A percentile compares a stretch with the other conserved stretches of the same genome.
phyloP scores from a whole-genome alignment of 345 rosid genomes.

The Populus tremula region DNA sequence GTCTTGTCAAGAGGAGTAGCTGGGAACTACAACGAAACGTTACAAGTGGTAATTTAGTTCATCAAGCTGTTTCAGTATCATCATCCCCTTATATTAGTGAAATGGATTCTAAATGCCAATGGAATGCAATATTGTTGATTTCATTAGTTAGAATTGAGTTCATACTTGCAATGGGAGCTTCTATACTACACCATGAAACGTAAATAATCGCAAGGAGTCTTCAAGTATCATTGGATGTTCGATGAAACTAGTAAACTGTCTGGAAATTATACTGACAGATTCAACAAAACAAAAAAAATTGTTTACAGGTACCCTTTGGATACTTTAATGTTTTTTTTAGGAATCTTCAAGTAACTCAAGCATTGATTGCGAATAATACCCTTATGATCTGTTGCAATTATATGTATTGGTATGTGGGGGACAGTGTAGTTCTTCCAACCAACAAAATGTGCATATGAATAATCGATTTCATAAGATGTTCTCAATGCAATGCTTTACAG shows the following conservation, averaged over 20 bases:
- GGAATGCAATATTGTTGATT: too few relatives aligned
- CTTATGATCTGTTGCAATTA: too few relatives aligned
- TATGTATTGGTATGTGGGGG: background rate
- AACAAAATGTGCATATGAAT: background rate
- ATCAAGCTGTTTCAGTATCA: background rate
- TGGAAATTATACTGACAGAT: too few relatives aligned
- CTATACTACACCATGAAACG: too few relatives aligned
- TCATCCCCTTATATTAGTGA: too few relatives aligned
- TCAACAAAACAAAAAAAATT: background rate
- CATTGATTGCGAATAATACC: background rate
- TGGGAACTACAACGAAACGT: slow-evolving; percentile 29
- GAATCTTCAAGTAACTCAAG: background rate
- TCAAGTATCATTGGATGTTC: too few relatives aligned
- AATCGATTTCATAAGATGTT: background rate
- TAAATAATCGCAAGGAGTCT: too few relatives aligned
- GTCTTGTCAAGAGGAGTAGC: slow-evolving; percentile 27
- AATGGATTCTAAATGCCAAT: too few relatives aligned
- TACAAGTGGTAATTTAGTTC: slow-evolving; percentile 45
- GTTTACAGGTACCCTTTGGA: background rate
- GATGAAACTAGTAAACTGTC: too few relatives aligned
- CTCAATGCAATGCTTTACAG: slow-evolving; percentile 17
- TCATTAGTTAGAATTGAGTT: too few relatives aligned
- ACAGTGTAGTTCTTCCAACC: background rate
- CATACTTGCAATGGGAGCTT: too few relatives aligned
- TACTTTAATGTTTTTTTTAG: too few relatives aligned